phyloP scores from a whole-genome alignment of 371 early-diverging fungal species.

The Syncephalastrum sp. region DNA sequence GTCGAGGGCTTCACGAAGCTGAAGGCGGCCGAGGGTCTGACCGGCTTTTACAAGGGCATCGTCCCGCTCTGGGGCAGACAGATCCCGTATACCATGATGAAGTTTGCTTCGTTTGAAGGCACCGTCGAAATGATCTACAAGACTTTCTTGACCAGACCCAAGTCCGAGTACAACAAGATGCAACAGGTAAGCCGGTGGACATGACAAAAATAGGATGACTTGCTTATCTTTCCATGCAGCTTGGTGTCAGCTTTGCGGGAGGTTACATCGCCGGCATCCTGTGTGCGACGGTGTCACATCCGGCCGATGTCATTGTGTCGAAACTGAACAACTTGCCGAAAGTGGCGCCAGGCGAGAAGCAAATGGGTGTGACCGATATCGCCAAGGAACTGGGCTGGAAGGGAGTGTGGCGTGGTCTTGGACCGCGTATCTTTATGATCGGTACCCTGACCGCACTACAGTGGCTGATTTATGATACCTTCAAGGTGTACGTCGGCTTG shows the following conservation, averaged over 20 bases:
- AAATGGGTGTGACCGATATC: slow-evolving; percentile 47
- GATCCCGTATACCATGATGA: slow-evolving; percentile 95
- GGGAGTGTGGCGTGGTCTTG: slow-evolving; percentile 69
- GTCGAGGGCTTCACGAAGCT: slow-evolving; percentile 65
- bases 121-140: slow-evolving; percentile 74
- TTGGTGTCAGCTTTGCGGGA: slow-evolving; percentile 81
- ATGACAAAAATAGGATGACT: not conserved
- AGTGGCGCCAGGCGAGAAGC: slow-evolving; percentile 35
- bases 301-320: slow-evolving; percentile 93
- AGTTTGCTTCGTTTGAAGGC: slow-evolving; percentile 90
- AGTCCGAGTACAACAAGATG: slow-evolving; percentile 69
- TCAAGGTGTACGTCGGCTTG: slow-evolving; percentile 24
- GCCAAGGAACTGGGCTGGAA: slow-evolving; percentile 59
- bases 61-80: slow-evolving; percentile 86
- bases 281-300: slow-evolving; percentile 93
- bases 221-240: slow-evolving; percentile 1
- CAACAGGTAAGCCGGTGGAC: slow-evolving; percentile 52
- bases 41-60: slow-evolving; percentile 74
- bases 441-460: slow-evolving; percentile 72
- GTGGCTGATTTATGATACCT: slow-evolving; percentile 54
- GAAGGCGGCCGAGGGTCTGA: slow-evolving; percentile 56
- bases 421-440: slow-evolving; percentile 77
- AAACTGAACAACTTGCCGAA: slow-evolving; percentile 72
- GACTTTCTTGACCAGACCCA: slow-evolving; percentile 66
- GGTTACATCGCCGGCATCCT: slow-evolving; percentile 91